These are phyloP conservation scores for Sechiopsis laciniata DNA, from an alignment of 306 rosid species.

Conservation along the genomic window DNA sequence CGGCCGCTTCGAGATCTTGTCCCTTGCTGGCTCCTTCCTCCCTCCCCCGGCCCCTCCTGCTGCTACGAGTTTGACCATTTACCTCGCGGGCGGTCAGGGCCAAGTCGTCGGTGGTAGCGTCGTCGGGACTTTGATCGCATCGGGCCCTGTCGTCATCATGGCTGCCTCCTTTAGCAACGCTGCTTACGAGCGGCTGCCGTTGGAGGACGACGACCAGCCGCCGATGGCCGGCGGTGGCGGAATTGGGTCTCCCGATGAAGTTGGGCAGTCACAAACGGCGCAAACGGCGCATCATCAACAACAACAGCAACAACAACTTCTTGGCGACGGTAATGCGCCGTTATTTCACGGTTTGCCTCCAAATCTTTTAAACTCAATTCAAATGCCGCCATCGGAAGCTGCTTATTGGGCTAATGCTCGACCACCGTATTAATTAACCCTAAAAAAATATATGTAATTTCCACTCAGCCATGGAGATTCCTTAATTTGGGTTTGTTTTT, in stretches of 20 bases:
- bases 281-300: too few relatives aligned
- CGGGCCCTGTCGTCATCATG: conserved; percentile 89
- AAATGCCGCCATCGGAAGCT: conserved; percentile 73
- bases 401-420: conserved; percentile 69
- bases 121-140: conserved; percentile 66
- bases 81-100: conserved; percentile 84
- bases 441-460: not conserved
- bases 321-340: conserved; percentile 54
- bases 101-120: conserved; percentile 96
- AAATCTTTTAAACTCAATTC: conserved; percentile 71
- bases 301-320: conserved; percentile 27
- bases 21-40: conserved; percentile 68
- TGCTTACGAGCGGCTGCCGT: conserved; percentile 83
- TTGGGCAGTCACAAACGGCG: conserved; percentile 21
- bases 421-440: conserved; percentile 53
- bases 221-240: conserved; percentile 34
- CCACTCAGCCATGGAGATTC: not conserved
- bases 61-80: conserved; percentile 72
- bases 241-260: conserved; percentile 56
- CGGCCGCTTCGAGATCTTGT: conserved; percentile 85
- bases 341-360: conserved; percentile 73
- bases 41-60: conserved; percentile 95
- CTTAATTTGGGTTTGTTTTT: not conserved
- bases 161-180: conserved; percentile 97
- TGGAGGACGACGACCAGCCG: conserved; percentile 69